A percentile compares a stretch with the other conserved stretches of the same genome.
phyloP scores from a whole-genome alignment of 805 yeast genomes.

The Sugiyamaella lignohabitans region DNA sequence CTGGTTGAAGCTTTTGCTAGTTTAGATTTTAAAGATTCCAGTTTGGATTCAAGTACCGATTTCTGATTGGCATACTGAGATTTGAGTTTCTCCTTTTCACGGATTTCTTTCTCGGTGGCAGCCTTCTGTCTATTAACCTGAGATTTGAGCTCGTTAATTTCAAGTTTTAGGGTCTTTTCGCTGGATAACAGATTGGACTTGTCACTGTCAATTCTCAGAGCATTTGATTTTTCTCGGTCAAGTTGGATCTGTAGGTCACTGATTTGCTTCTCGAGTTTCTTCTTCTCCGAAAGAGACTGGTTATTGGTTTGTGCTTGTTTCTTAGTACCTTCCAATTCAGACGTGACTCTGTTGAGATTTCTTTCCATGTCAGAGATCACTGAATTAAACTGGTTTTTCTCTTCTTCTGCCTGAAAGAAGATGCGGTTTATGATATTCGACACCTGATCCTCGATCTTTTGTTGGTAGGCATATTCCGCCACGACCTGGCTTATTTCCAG shows the following conservation, averaged over 20 bases:
- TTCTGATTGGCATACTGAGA: constrained; percentile 11
- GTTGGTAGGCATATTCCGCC: neutral
- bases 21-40: constrained; percentile 10
- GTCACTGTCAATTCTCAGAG: constrained; percentile 8
- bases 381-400: neutral
- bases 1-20: neutral
- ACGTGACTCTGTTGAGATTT: neutral
- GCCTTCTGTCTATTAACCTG: constrained; percentile 11
- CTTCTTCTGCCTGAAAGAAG: neutral
- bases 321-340: neutral
- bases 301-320: neutral
- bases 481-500: neutral
- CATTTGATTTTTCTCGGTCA: constrained; percentile 6
- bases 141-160: constrained; percentile 12
- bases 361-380: neutral
- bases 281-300: neutral
- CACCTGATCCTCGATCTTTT: neutral
- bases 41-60: constrained; percentile 13
- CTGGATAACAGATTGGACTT: constrained; percentile 1
- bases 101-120: constrained; percentile 7
- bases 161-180: constrained; percentile 12
- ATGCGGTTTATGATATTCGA: too few species aligned
- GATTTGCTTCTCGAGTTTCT: constrained; percentile 6
- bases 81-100: constrained; percentile 11
- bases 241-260: constrained; percentile 7